These are phyloP conservation scores for Gossypium turneri DNA, from an alignment of 345 rosid genomes.

Conservation along the genomic window DNA sequence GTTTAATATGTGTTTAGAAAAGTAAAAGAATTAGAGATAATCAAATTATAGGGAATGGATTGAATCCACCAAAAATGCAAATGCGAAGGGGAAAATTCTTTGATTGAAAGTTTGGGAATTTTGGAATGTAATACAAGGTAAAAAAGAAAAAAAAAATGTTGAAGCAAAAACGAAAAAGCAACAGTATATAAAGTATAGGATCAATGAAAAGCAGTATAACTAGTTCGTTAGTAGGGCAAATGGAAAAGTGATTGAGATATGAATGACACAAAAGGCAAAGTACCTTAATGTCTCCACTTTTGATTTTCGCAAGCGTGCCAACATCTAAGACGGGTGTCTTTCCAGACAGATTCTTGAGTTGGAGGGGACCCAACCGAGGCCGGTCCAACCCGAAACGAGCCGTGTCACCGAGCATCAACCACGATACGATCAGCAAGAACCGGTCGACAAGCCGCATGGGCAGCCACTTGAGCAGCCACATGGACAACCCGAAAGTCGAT, in stretches of 20 bases:
- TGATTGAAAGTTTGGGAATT: background rate
- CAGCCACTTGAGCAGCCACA: constrained; percentile 89
- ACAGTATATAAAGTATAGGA: constrained; percentile 9
- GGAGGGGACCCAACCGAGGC: constrained; percentile 73
- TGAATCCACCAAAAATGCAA: too few species aligned
- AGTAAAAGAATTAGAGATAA: too few species aligned
- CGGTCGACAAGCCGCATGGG: constrained; percentile 74
- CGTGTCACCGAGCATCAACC: constrained; percentile 76
- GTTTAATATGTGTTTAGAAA: too few species aligned
- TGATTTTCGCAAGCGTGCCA: constrained; percentile 82
- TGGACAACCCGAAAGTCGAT: constrained; percentile 91
- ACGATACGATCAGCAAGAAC: constrained; percentile 55
- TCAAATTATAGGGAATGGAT: too few species aligned
- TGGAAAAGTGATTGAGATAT: constrained; percentile 14
- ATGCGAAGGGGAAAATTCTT: background rate
- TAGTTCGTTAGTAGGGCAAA: constrained; percentile 10
- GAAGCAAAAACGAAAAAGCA: constrained; percentile 17
- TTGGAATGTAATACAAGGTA: constrained; percentile 1
- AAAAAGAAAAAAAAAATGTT: background rate
- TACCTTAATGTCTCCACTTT: constrained; percentile 86
- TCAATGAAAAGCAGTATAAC: constrained; percentile 21
- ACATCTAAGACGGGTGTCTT: constrained; percentile 94
- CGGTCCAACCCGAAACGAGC: constrained; percentile 64
- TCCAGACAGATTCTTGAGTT: constrained; percentile 66
- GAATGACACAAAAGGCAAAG: constrained; percentile 4